Conservation (phyloP, 495 filamentous ascomycete species). For the Viridothelium virens region DNA sequence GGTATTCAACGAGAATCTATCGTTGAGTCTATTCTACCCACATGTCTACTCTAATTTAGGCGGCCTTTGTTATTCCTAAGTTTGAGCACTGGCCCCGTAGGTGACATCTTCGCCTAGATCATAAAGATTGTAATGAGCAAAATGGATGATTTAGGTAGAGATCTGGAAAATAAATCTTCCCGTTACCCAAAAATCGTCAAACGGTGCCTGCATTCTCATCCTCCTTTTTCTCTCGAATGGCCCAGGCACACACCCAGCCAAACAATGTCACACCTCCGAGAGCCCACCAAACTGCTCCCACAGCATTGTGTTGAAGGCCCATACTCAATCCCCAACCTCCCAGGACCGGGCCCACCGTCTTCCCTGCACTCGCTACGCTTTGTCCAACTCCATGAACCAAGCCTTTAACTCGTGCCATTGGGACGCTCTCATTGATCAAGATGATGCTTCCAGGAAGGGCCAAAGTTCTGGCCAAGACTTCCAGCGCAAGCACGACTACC, state of each 20-base stretch:
- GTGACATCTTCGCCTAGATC: too few species aligned
- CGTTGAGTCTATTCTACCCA: too few species aligned
- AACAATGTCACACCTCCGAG: not conserved
- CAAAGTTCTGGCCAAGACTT: not conserved
- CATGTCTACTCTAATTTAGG: too few species aligned
- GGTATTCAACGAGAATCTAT: too few species aligned
- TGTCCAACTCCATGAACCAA: not conserved
- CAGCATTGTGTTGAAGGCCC: not conserved
- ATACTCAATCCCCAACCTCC: slow-evolving; percentile 5
- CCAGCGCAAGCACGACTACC: not conserved
- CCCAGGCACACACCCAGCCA: not conserved
- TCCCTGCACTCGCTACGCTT: slow-evolving; percentile 9
- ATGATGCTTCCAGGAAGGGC: slow-evolving; percentile 1
- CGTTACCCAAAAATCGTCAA: not conserved
- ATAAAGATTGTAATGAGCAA: too few species aligned
- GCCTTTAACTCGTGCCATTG: not conserved
- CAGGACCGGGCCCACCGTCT: not conserved
- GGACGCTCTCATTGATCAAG: slow-evolving; percentile 2
- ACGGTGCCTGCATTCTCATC: not conserved
- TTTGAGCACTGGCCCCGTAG: too few species aligned
- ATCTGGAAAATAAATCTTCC: not conserved
- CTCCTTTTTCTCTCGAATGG: not conserved
- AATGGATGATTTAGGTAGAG: too few species aligned
- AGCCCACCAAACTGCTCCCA: not conserved
- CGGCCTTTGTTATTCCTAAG: too few species aligned